phyloP scores from a whole-genome alignment of 2,329 filamentous ascomycete species.

The Cercospora citrullina region DNA sequence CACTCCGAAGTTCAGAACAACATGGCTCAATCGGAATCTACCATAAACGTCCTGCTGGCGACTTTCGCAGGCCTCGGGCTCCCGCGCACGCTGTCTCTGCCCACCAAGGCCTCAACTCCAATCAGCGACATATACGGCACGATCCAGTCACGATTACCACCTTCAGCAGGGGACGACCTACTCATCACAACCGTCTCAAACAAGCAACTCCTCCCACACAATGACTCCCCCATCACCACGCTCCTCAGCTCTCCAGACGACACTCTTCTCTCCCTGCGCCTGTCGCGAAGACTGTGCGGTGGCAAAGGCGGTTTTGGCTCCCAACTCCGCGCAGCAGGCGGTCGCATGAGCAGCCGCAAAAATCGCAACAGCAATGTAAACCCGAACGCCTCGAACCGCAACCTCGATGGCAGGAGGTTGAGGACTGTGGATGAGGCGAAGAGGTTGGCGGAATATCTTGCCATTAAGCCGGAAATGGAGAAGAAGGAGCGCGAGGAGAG shows the following conservation, averaged over 20 bases:
- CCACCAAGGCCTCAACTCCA: slow-evolving; percentile 64
- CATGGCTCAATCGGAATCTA: slow-evolving; percentile 18
- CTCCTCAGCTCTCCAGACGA: slow-evolving; percentile 55
- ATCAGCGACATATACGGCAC: slow-evolving; percentile 67
- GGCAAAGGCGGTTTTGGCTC: slow-evolving; percentile 98
- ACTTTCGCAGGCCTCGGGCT: slow-evolving; percentile 81
- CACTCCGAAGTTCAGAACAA: background rate
- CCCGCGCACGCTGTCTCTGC: slow-evolving; percentile 78
- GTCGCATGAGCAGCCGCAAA: slow-evolving; percentile 96
- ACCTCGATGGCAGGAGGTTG: slow-evolving; percentile 84
- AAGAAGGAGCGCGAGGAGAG: slow-evolving; percentile 86
- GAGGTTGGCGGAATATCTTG: slow-evolving; percentile 88
- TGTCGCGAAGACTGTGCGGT: slow-evolving; percentile 77
- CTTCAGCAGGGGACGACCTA: slow-evolving; percentile 57
- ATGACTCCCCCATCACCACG: slow-evolving; percentile 58
- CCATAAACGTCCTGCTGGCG: slow-evolving; percentile 80
- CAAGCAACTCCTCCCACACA: slow-evolving; percentile 62
- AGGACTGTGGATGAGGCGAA: slow-evolving; percentile 95
- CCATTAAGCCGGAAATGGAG: slow-evolving; percentile 97
- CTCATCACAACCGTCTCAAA: slow-evolving; percentile 82
- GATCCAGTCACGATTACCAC: slow-evolving; percentile 59
- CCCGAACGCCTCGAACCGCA: slow-evolving; percentile 80
- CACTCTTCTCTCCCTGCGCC: slow-evolving; percentile 77
- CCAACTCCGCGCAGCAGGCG: slow-evolving; percentile 91
- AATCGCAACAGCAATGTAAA: slow-evolving; percentile 75